Conservation (phyloP, 495 filamentous ascomycete species). For the Lepraria neglecta region DNA sequence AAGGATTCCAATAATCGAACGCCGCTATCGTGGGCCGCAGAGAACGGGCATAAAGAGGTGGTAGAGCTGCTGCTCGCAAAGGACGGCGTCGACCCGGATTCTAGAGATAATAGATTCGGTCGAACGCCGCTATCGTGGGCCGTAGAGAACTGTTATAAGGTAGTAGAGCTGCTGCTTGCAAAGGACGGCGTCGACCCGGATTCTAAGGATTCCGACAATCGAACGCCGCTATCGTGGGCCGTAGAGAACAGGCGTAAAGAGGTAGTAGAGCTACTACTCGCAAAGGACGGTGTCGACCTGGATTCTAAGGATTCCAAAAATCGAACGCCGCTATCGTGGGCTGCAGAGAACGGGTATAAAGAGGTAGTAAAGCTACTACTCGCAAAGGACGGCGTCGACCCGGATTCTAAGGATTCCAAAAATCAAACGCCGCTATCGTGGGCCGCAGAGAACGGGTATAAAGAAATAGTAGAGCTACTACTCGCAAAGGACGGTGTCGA, state of each 20-base stretch:
- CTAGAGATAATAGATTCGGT: background rate
- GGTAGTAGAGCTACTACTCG: constrained; percentile 34
- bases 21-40: background rate
- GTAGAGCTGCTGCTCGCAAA: background rate
- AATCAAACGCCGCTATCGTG: too few species aligned
- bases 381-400: too few species aligned
- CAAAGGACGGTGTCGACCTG: background rate
- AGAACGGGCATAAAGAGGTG: too few species aligned
- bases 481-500: background rate
- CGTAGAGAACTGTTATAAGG: constrained; percentile 37
- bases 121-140: constrained; percentile 45
- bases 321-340: constrained; percentile 43
- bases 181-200: background rate
- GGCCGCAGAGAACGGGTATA: too few species aligned
- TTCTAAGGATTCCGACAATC: too few species aligned
- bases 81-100: background rate
- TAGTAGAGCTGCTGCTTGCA: background rate
- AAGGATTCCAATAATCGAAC: background rate
- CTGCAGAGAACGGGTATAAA: constrained; percentile 39
- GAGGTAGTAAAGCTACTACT: too few species aligned
- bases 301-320: background rate
- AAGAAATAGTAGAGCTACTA: constrained; percentile 22
- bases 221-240: constrained; percentile 44
- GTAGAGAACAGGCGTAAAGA: constrained; percentile 40
- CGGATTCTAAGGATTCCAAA: too few species aligned